These are phyloP conservation scores for Neurospora discreta DNA, from an alignment of 495 filamentous ascomycete genomes.

Conservation along the genomic window DNA sequence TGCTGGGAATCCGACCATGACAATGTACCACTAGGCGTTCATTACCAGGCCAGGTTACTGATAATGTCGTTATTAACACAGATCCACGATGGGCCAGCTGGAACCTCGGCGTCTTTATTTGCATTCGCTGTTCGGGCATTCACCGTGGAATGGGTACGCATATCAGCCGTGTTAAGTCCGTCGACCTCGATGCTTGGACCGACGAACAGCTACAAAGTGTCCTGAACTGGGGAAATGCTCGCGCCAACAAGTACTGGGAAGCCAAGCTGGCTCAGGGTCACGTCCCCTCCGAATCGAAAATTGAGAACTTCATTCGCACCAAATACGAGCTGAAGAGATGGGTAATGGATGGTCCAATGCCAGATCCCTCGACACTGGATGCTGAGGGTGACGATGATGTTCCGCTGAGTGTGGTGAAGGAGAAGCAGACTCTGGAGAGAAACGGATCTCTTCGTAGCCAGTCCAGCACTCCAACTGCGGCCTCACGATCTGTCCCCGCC, in stretches of 20 bases:
- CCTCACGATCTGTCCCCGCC: slow-evolving; percentile 17
- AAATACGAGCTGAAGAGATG: slow-evolving; percentile 98
- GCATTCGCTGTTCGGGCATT: slow-evolving; percentile 95
- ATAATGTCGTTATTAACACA: slow-evolving; percentile 19
- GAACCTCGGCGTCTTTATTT: slow-evolving; percentile 93
- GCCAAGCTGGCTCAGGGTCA: slow-evolving; percentile 84
- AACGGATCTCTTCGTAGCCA: slow-evolving; percentile 34
- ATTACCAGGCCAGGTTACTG: slow-evolving; percentile 7
- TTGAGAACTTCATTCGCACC: slow-evolving; percentile 97
- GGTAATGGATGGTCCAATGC: slow-evolving; percentile 94
- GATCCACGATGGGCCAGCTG: slow-evolving; percentile 98
- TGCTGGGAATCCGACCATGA: background rate
- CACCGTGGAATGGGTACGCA: slow-evolving; percentile 98
- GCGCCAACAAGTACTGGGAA: slow-evolving; percentile 99
- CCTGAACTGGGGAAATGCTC: slow-evolving; percentile 83
- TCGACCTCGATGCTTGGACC: slow-evolving; percentile 95
- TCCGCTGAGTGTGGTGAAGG: slow-evolving; percentile 45
- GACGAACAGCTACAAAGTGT: slow-evolving; percentile 94
- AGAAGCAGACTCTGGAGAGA: slow-evolving; percentile 43
- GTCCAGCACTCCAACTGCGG: slow-evolving; percentile 24
- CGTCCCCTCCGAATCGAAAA: slow-evolving; percentile 95
- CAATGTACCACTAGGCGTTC: background rate
- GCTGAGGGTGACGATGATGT: slow-evolving; percentile 78
- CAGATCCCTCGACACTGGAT: slow-evolving; percentile 78
- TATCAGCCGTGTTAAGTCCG: slow-evolving; percentile 94